Conservation (phyloP, 805 yeast species). For the Schwanniomyces sp. region DNA sequence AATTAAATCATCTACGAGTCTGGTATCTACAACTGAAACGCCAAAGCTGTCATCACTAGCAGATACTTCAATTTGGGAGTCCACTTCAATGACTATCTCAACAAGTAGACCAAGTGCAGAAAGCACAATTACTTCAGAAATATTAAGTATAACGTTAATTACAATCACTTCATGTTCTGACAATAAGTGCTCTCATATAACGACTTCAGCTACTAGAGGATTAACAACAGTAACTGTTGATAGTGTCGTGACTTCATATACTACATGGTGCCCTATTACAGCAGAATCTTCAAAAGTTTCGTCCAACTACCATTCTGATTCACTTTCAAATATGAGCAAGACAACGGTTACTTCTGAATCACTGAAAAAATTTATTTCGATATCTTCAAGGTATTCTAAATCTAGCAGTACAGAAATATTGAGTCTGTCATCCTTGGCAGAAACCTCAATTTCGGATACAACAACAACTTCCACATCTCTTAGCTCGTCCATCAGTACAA, state of each 20-base stretch:
- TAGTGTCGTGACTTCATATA: slow-evolving; percentile 8
- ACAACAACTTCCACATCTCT: not conserved
- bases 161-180: slow-evolving; percentile 26
- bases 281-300: not conserved
- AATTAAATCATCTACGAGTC: not conserved
- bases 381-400: no score
- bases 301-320: no score
- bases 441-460: not conserved
- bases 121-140: not conserved
- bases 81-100: not conserved
- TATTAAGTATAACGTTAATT: slow-evolving; percentile 11
- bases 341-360: no score
- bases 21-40: not conserved
- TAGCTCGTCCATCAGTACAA: not conserved
- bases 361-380: no score
- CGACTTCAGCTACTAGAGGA: slow-evolving; percentile 11
- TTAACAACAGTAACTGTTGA: slow-evolving; percentile 14
- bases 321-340: no score
- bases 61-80: no score
- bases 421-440: not conserved
- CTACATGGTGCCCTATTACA: slow-evolving; percentile 17
- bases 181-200: slow-evolving; percentile 16
- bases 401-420: no score
- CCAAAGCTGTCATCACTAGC: no score
- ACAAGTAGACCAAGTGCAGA: not conserved